Conservation (phyloP, 257 asterid genomes). For the Thymus quinquecostatus region DNA sequence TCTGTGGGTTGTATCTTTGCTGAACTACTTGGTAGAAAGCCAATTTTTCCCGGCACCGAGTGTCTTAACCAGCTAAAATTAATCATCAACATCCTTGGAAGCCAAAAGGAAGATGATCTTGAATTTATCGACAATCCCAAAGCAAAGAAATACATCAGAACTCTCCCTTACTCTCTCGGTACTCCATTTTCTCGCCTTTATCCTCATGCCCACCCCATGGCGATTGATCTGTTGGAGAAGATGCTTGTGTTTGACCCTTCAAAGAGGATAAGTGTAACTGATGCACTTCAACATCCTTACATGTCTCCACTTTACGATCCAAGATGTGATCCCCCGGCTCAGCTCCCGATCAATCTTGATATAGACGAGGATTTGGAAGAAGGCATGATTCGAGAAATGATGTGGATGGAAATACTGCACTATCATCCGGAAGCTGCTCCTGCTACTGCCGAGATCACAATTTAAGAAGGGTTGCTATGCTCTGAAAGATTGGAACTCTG, state of each 20-base stretch:
- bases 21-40: slow-evolving; percentile 66
- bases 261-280: slow-evolving; percentile 60
- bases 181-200: slow-evolving; percentile 48
- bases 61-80: slow-evolving; percentile 67
- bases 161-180: slow-evolving; percentile 55
- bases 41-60: slow-evolving; percentile 65
- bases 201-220: slow-evolving; percentile 58
- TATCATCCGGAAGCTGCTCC: slow-evolving; percentile 58
- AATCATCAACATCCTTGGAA: slow-evolving; percentile 60
- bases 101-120: slow-evolving; percentile 57
- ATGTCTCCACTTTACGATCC: slow-evolving; percentile 59
- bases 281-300: slow-evolving; percentile 66
- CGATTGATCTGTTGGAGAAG: slow-evolving; percentile 57
- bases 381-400: slow-evolving; percentile 55
- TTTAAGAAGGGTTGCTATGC: slow-evolving; percentile 7
- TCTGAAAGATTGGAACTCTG: background rate
- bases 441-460: slow-evolving; percentile 20
- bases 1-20: slow-evolving; percentile 73
- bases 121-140: slow-evolving; percentile 60
- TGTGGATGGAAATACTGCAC: slow-evolving; percentile 61
- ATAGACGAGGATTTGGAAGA: slow-evolving; percentile 60
- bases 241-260: slow-evolving; percentile 73
- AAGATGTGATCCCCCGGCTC: slow-evolving; percentile 51
- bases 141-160: slow-evolving; percentile 52
- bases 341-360: slow-evolving; percentile 52